Conservation (phyloP, 2,329 filamentous ascomycete genomes). For the Cladophialophora chaetospira region DNA sequence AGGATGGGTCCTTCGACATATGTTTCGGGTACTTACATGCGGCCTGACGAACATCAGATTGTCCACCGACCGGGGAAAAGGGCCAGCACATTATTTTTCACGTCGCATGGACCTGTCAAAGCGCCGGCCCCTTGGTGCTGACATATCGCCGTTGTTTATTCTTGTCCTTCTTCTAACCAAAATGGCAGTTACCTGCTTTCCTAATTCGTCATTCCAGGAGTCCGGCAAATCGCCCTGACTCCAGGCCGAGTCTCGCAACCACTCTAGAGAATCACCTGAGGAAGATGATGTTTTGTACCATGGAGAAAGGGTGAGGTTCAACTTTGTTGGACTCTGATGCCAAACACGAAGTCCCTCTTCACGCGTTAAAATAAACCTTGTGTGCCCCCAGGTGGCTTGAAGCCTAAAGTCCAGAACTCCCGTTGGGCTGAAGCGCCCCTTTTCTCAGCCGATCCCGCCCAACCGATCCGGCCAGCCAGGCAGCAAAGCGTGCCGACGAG, state of each 20-base stretch:
- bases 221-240: too few relatives aligned
- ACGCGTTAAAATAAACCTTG: not conserved
- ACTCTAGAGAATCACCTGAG: too few relatives aligned
- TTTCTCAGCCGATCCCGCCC: not conserved
- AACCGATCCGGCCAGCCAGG: not conserved
- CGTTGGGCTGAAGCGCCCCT: constrained; percentile 6
- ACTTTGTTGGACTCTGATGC: not conserved
- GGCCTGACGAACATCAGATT: constrained; percentile 14
- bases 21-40: constrained; percentile 20
- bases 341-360: not conserved
- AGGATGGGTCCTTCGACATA: not conserved
- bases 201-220: too few relatives aligned
- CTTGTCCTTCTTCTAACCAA: not conserved
- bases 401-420: not conserved
- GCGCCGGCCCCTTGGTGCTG: not conserved
- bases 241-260: too few relatives aligned
- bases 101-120: constrained; percentile 4
- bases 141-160: not conserved
- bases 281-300: too few relatives aligned
- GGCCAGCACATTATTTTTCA: not conserved
- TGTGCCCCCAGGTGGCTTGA: constrained; percentile 2
- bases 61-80: not conserved
- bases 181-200: not conserved
- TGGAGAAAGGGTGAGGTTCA: too few relatives aligned
- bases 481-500: constrained; percentile 2